Conservation (phyloP, 2,329 filamentous ascomycete genomes). For the Trichophaea hybrida region DNA sequence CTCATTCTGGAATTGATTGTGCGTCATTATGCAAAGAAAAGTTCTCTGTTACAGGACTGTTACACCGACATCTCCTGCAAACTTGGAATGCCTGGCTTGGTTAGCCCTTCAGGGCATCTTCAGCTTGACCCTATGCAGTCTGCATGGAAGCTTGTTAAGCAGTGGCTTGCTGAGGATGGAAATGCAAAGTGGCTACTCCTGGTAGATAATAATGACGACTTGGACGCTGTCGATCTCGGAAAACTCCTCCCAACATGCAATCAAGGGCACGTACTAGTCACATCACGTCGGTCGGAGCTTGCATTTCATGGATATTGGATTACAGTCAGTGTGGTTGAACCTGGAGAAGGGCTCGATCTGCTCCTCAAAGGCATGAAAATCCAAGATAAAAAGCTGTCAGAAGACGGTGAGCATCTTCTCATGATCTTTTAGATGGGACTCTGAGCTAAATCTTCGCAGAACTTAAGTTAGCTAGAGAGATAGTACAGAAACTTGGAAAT, state of each 20-base stretch:
- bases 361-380: not conserved
- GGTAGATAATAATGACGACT: not conserved
- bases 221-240: not conserved
- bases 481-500: slow-evolving; percentile 11
- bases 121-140: no score
- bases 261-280: not conserved
- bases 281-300: not conserved
- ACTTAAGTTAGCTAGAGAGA: slow-evolving; percentile 3
- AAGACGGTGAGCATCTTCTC: not conserved
- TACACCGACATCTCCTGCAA: slow-evolving; percentile 7
- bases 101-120: slow-evolving; percentile 6
- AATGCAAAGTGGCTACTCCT: not conserved
- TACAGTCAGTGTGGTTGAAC: not conserved
- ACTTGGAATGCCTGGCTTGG: slow-evolving; percentile 8
- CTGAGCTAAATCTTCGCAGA: not conserved
- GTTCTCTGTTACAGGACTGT: slow-evolving; percentile 1
- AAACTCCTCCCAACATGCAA: not conserved
- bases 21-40: slow-evolving; percentile 10
- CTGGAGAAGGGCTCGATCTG: not conserved
- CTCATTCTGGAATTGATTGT: slow-evolving; percentile 10
- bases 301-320: not conserved
- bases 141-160: not conserved
- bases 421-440: not conserved
- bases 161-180: not conserved
- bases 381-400: not conserved